A percentile compares a stretch with the other conserved stretches of the same genome.
These are phyloP conservation scores for Hordeum marinum DNA, from an alignment of 176 grass and related monocot species.

Conservation along the genomic window DNA sequence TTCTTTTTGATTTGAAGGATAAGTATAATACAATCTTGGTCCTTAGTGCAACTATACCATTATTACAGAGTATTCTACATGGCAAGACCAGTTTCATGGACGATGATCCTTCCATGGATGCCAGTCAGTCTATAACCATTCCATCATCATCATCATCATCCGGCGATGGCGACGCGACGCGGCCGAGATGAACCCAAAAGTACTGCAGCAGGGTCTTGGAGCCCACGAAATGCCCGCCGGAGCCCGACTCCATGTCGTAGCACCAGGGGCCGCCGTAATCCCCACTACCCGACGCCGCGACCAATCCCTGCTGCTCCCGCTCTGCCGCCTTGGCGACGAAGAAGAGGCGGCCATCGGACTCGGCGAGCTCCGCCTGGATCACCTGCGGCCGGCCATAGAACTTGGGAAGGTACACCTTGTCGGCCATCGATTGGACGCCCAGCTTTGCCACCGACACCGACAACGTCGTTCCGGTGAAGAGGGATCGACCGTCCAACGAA, in stretches of 20 bases:
- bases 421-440: not conserved
- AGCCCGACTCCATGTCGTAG: not conserved
- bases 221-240: not conserved
- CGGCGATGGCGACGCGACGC: no score
- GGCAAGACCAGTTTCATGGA: not conserved
- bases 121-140: not conserved
- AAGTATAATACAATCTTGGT: no score
- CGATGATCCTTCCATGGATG: not conserved
- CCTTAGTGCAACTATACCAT: no score
- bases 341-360: not conserved
- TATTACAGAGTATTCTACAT: not conserved
- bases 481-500: not conserved
- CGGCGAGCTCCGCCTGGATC: not conserved
- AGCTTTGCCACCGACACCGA: not conserved
- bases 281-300: no score
- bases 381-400: not conserved
- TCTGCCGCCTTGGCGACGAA: not conserved
- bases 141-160: not conserved
- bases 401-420: constrained; percentile 4
- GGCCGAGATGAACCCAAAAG: not conserved
- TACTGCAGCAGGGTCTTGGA: not conserved
- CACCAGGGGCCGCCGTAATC: not conserved
- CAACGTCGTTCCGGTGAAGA: not conserved
- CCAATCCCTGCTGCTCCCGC: not conserved
- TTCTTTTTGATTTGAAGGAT: no score